A percentile compares a stretch with the other conserved stretches of the same genome.
Conservation (phyloP, 345 rosid genomes). For the Eucalyptus curtisii region DNA sequence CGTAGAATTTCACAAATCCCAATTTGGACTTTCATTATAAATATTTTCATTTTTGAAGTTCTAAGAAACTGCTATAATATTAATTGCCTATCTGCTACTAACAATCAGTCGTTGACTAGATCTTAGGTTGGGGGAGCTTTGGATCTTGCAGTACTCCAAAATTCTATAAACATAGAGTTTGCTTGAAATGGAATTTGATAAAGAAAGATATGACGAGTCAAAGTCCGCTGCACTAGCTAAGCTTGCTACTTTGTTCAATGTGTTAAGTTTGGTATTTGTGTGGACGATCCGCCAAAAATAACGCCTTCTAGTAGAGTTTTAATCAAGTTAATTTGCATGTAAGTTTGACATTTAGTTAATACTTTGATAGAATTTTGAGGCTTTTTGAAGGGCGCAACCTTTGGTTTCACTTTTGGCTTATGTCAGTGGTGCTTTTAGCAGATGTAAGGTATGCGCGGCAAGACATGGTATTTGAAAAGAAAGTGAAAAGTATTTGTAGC, state of each 20-base stretch:
- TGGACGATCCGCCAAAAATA: background rate
- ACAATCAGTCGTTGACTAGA: background rate
- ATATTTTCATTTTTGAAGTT: background rate
- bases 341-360: background rate
- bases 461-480: background rate
- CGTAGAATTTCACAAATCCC: background rate
- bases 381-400: background rate
- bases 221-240: background rate
- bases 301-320: background rate
- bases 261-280: background rate
- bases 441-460: background rate
- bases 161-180: background rate
- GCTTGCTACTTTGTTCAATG: background rate
- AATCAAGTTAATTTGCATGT: background rate
- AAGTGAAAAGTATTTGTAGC: background rate
- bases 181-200: background rate
- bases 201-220: background rate
- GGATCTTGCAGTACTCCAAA: background rate
- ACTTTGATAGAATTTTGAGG: background rate
- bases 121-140: background rate
- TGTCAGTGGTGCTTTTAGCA: background rate
- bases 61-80: background rate
- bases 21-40: background rate
- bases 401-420: background rate
- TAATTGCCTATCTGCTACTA: background rate